Base-by-base conservation (phyloP, 2,329 filamentous ascomycete genomes). In the Penicillium sclerotiorum region DNA sequence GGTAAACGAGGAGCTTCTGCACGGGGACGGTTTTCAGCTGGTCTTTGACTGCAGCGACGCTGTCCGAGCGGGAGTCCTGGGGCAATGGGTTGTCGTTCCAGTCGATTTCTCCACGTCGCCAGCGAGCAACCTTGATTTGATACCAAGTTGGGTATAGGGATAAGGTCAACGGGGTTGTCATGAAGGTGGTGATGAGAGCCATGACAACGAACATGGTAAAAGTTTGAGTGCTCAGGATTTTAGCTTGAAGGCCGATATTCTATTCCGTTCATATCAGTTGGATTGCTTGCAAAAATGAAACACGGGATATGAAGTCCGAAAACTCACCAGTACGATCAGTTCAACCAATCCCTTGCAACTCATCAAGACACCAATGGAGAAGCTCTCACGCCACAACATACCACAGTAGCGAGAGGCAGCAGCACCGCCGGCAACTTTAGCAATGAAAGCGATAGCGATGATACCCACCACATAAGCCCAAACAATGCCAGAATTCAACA, bases 121-220 rank as follows among this genome's bases (percentile, higher is more conserved):
- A 90, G 7, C 83, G 77, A 35, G 85, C 83, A 2, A 89, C 76
- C 69, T 90, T 90, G 70, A 82, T 80, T 65, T 88, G 86, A 60
- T 91, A 90, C 82, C 80, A 88, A 4, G 82, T 79, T 1, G 91
- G 91, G 57, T 95, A 96, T 6, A 95, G 76, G 45, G 76, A 77
- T 11, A 82, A 79, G 1, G 87, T 88, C 33, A 95, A 72, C 0
- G 91, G 91, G 0, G 91, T 92, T 0, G 91, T 95, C 0, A 84
- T 73, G 50, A 96, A 90, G 0, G 91, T 96, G 0, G 90, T 95
- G 25, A 95, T 77, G 2, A 95, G 77, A 8, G 91, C 91, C 91
- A 96, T 96, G 63, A 96, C 88, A 18, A 96, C 90, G 60, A 96
- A 95, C 47, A 96, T 95, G 45, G 91, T 95, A 63, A 96, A 96